Evolutionary conservation across 345 rosid genomes (phyloP).

Genomic region (Dipteronia sinensis): DNA sequence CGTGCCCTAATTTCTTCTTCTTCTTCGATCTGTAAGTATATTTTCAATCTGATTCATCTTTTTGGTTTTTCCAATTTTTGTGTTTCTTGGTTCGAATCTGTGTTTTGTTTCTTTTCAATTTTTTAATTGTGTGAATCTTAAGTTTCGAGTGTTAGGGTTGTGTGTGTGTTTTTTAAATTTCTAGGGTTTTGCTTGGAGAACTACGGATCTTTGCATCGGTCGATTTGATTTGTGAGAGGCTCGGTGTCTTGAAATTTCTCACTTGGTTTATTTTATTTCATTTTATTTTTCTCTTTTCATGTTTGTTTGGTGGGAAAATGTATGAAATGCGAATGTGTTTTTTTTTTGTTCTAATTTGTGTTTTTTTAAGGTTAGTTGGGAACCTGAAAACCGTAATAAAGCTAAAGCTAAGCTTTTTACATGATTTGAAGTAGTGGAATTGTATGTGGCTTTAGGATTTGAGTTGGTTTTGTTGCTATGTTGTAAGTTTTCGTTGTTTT

Average conservation of each 20-base stretch:
- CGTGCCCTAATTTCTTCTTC: constrained; percentile 14
- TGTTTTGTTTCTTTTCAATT: neutral
- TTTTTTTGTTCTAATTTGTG: neutral
- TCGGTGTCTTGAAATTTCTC: neutral
- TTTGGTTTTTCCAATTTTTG: neutral
- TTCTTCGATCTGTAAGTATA: constrained; percentile 47
- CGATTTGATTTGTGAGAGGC: constrained; percentile 19
- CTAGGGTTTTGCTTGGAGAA: constrained; percentile 18
- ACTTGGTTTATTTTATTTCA: constrained; percentile 14
- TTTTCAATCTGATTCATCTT: constrained; percentile 11
- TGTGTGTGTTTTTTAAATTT: constrained; percentile 9
- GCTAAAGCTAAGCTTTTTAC: neutral
- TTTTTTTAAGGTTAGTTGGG: neutral
- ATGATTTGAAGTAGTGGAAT: neutral
- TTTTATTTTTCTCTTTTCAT: neutral
- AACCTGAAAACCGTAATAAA: neutral
- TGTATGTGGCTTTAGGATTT: neutral
- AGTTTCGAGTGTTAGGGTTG: constrained; percentile 3
- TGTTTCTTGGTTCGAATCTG: constrained; percentile 13
- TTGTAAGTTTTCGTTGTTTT: neutral
- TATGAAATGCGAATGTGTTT: constrained; percentile 10
- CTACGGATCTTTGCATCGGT: constrained; percentile 27
- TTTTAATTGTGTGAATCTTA: neutral
- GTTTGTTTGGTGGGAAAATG: constrained; percentile 20
- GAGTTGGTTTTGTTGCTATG: constrained; percentile 4